Conservation (phyloP, 495 filamentous ascomycete species). For the Elasticomyces elasticus region DNA sequence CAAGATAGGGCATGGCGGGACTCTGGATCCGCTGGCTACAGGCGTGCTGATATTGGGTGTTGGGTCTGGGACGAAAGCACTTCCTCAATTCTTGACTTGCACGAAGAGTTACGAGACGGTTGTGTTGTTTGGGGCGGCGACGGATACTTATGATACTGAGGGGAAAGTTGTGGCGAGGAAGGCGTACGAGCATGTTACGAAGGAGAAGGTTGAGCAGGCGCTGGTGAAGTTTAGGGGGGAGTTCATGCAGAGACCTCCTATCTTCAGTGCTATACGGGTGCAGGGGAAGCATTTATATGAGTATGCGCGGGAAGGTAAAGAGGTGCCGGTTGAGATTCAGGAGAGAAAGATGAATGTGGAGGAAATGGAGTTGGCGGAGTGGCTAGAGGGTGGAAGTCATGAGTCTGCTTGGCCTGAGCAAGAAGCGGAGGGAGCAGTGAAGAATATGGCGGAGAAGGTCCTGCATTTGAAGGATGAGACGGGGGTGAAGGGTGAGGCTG, state of each 20-base stretch:
- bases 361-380: slow-evolving; percentile 71
- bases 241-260: slow-evolving; percentile 82
- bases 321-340: slow-evolving; percentile 73
- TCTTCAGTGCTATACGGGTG: slow-evolving; percentile 85
- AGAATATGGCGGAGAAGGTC: slow-evolving; percentile 62
- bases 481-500: neutral
- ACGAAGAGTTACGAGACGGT: slow-evolving; percentile 88
- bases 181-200: slow-evolving; percentile 67
- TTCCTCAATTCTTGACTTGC: slow-evolving; percentile 68
- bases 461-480: slow-evolving; percentile 15
- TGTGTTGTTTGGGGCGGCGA: slow-evolving; percentile 82
- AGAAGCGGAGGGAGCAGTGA: slow-evolving; percentile 62
- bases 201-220: slow-evolving; percentile 64
- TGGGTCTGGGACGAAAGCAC: slow-evolving; percentile 74
- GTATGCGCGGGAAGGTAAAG: slow-evolving; percentile 82
- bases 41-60: slow-evolving; percentile 84
- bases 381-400: slow-evolving; percentile 76
- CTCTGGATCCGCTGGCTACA: slow-evolving; percentile 86
- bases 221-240: slow-evolving; percentile 70
- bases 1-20: slow-evolving; percentile 95
- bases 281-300: slow-evolving; percentile 89
- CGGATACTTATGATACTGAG: slow-evolving; percentile 78
- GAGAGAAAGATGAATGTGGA: slow-evolving; percentile 64
- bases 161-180: slow-evolving; percentile 71
- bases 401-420: slow-evolving; percentile 59